Percentiles rank a stretch among this genome's conserved stretches.
Evolutionary conservation across 2,329 filamentous ascomycete species (phyloP).

Genomic region (Aspergillus tamarii): DNA sequence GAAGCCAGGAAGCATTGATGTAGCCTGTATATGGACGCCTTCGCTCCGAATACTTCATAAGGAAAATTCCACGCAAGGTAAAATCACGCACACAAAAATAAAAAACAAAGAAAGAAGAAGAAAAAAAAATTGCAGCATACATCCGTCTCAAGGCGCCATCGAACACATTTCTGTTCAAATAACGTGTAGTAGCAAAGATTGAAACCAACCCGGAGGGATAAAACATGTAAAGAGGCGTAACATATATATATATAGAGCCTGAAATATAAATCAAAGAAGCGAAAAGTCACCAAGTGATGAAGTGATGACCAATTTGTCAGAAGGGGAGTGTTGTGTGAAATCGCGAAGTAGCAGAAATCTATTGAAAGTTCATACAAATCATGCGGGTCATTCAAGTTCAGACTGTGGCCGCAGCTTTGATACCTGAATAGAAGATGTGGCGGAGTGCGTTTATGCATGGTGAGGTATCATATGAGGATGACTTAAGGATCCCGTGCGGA

Average conservation of each 20-base stretch:
- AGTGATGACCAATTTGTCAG: conserved; percentile 2
- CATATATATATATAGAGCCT: conserved; percentile 29
- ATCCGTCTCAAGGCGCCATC: conserved; percentile 12
- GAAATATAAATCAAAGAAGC: conserved; percentile 15
- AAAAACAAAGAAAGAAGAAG: neutral
- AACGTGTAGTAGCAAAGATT: conserved; percentile 12
- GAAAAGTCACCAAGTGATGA: conserved; percentile 7
- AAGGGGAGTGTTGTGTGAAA: neutral
- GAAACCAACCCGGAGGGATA: conserved; percentile 1
- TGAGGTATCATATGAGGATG: conserved; percentile 27
- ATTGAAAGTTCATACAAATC: conserved; percentile 30
- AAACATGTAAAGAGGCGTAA: conserved; percentile 17
- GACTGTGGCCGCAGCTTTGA: conserved; percentile 12
- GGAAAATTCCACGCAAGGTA: too few species aligned
- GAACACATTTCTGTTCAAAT: conserved; percentile 13
- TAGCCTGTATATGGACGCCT: neutral
- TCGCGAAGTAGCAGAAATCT: conserved; percentile 10
- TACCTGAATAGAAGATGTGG: neutral
- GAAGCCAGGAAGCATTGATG: neutral
- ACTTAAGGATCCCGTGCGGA: conserved; percentile 37
- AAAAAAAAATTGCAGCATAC: conserved; percentile 5
- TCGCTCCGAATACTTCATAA: conserved; percentile 2
- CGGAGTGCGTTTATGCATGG: conserved; percentile 21
- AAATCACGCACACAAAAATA: neutral
- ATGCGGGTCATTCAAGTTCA: conserved; percentile 29